phyloP scores from a whole-genome alignment of 345 rosid species.

The Schrenkiella parvula region DNA sequence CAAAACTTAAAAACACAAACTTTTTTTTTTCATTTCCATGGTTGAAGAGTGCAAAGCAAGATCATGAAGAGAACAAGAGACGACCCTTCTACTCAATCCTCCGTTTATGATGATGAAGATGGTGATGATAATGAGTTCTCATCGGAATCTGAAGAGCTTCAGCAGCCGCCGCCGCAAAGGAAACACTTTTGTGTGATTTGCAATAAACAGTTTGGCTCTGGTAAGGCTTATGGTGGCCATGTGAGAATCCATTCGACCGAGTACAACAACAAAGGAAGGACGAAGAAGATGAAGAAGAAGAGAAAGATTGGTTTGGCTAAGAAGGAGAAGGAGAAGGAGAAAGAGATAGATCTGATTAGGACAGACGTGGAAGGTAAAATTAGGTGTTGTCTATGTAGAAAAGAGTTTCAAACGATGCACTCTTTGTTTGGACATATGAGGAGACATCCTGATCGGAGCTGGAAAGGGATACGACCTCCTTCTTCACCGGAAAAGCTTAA shows the following conservation, averaged over 20 bases:
- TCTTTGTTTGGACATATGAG: constrained; percentile 84
- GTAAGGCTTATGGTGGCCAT: constrained; percentile 45
- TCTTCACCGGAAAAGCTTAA: constrained; percentile 9
- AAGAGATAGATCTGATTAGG: constrained; percentile 24
- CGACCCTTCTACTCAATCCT: neutral
- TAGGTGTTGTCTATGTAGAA: constrained; percentile 39
- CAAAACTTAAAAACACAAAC: neutral
- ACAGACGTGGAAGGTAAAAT: constrained; percentile 27
- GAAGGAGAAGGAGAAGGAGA: constrained; percentile 18
- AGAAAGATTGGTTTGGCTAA: constrained; percentile 9
- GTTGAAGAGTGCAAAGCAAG: neutral
- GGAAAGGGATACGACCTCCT: constrained; percentile 61
- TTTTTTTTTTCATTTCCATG: neutral
- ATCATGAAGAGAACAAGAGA: constrained; percentile 21
- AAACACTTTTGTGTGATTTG: constrained; percentile 36
- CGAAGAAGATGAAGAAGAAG: constrained; percentile 14
- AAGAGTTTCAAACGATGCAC: constrained; percentile 38
- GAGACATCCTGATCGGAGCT: constrained; percentile 65
- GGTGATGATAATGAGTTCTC: neutral
- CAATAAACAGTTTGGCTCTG: constrained; percentile 33
- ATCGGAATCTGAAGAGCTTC: constrained; percentile 15
- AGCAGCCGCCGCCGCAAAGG: neutral
- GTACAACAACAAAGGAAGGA: constrained; percentile 22
- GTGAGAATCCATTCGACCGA: constrained; percentile 39
- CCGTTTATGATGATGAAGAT: neutral